Evolutionary conservation across 163 green algal genomes (phyloP).

Genomic region (Scenedesmus sp.): DNA sequence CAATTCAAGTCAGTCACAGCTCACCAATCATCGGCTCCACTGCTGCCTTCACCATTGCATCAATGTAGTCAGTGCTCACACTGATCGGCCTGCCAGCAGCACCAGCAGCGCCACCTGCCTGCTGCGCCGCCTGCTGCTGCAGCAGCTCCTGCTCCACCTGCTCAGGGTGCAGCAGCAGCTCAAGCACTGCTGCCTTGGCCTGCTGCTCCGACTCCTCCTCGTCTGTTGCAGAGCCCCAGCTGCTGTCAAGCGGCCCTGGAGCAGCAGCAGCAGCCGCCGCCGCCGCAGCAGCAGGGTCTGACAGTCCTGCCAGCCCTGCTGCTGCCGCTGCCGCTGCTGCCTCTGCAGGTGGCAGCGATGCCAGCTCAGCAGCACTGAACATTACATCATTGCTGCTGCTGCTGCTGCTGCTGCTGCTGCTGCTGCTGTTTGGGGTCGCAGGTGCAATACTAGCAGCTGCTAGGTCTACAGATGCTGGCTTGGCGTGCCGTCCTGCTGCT

Average conservation of each 20-base stretch:
- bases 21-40: constrained; percentile 24
- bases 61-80: constrained; percentile 39
- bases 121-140: constrained; percentile 9
- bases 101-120: neutral
- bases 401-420: neutral
- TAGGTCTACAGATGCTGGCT: no score
- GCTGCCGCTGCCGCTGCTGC: neutral
- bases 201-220: constrained; percentile 29
- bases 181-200: constrained; percentile 20
- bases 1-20: neutral
- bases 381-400: neutral
- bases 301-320: neutral
- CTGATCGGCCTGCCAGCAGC: neutral
- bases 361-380: neutral
- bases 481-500: no score
- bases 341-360: neutral
- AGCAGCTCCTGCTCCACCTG: neutral
- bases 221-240: neutral
- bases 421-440: neutral
- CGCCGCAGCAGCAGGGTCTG: neutral
- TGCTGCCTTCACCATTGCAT: constrained; percentile 16
- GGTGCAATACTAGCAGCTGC: neutral
- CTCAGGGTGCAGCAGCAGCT: constrained; percentile 41
- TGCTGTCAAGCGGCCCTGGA: constrained; percentile 22
- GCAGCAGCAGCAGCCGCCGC: neutral